Evolutionary conservation across 2,329 filamentous ascomycete genomes (phyloP), one percentile per base, ranked within the genome.

Genomic region (Monosporascus sp.): DNA sequence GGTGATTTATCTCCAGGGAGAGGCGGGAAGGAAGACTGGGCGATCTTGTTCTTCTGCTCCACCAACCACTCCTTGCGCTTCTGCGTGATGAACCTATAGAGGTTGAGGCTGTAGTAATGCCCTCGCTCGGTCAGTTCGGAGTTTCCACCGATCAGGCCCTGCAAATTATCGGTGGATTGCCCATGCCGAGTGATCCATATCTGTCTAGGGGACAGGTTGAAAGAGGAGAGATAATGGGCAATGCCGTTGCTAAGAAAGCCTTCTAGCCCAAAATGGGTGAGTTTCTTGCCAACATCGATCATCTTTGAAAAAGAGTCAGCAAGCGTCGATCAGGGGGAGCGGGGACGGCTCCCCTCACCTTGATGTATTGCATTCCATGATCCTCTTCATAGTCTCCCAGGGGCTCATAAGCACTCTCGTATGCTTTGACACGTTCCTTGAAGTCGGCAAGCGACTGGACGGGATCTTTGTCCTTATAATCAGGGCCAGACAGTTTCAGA

Each of bases 121-220:
- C 94, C 94, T 49, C 89, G 87, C 40, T 87, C 83, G 15, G 89
- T 96, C 28, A 99, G 76, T 18, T 88, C 81, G 1, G 67, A 93
- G 69, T 99, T 88, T 45, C 94, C 94, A 41, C 94, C 94, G 56
- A 99, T 90, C 69, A 90, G 95, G 56, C 92, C 91, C 3, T 85
- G 78, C 54, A 89, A 79, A 66, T 99, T 97, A 69, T 99, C 94
- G 56, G 83, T 69, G 53, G 91, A 97, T 71, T 97, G 89, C 43
- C 94, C 94, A 67, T 97, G 94, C 49, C 94, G 80, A 2, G 94
- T 97, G 67, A 99, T 95, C 94, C 94, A 99, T 56, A 99, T 97
- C 70, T 97, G 93, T 51, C 94, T 82, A 1, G 94, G 92, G 0
- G 93, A 90, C 17, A 99, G 81, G 64, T 99, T 97, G 78, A 99